These are phyloP conservation scores for Schizopora paradoxa DNA, from an alignment of 1,284 basidiomycete species.

Conservation along the genomic window DNA sequence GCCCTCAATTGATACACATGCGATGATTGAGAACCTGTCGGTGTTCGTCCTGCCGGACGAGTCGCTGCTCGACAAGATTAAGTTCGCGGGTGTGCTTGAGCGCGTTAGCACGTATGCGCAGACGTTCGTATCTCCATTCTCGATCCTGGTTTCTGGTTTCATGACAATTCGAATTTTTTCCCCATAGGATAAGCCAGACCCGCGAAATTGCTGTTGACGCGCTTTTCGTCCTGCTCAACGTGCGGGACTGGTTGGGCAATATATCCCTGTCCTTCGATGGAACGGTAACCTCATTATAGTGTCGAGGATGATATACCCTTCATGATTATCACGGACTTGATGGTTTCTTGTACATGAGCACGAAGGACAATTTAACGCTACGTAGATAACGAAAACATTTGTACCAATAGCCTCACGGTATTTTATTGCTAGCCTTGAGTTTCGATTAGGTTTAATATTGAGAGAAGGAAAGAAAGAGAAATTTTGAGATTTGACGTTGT, in stretches of 20 bases:
- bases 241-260: constrained; percentile 17
- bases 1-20: constrained; percentile 2
- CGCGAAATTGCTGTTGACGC: constrained; percentile 12
- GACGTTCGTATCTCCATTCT: not conserved
- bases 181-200: constrained; percentile 5
- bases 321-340: not conserved
- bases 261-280: too few relatives aligned
- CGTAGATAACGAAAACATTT: not conserved
- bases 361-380: too few relatives aligned
- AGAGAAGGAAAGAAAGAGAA: not conserved
- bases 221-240: constrained; percentile 9
- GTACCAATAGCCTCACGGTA: not conserved
- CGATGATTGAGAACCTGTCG: constrained; percentile 8
- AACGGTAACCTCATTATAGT: too few relatives aligned
- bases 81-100: not conserved
- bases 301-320: not conserved
- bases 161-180: not conserved
- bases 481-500: not conserved
- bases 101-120: constrained; percentile 11
- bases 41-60: constrained; percentile 14
- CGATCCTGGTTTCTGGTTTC: not conserved
- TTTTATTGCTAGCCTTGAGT: not conserved
- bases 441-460: not conserved
- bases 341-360: not conserved
- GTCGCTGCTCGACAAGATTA: constrained; percentile 10